Evolutionary conservation across 805 yeast species (phyloP).

Genomic region (Cyberlindnera subsufficiens): DNA sequence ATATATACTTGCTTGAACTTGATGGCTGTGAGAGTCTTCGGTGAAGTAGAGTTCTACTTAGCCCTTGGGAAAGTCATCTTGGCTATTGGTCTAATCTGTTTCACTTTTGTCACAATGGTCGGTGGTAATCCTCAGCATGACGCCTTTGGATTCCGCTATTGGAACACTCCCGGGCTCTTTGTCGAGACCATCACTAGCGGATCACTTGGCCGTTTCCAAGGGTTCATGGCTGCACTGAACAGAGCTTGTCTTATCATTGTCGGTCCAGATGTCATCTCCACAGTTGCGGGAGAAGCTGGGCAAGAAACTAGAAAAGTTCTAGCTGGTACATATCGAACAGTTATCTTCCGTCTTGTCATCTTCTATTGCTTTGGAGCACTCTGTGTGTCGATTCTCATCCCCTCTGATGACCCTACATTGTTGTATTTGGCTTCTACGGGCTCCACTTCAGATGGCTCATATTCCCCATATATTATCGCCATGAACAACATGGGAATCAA

Average conservation of each 20-base stretch:
- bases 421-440: slow-evolving; percentile 49
- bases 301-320: slow-evolving; percentile 61
- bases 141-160: slow-evolving; percentile 51
- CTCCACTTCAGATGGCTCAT: slow-evolving; percentile 49
- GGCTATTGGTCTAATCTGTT: slow-evolving; percentile 62
- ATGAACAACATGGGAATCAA: slow-evolving; percentile 47
- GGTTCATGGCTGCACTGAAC: slow-evolving; percentile 63
- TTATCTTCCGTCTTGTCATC: slow-evolving; percentile 50
- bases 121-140: slow-evolving; percentile 78
- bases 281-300: slow-evolving; percentile 78
- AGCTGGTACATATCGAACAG: slow-evolving; percentile 69
- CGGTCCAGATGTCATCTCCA: slow-evolving; percentile 79
- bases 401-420: slow-evolving; percentile 51
- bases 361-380: slow-evolving; percentile 65
- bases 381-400: slow-evolving; percentile 58
- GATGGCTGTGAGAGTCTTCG: slow-evolving; percentile 49
- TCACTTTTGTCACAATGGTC: slow-evolving; percentile 72
- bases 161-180: slow-evolving; percentile 44
- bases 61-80: slow-evolving; percentile 66
- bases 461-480: slow-evolving; percentile 55
- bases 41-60: slow-evolving; percentile 49
- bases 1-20: slow-evolving; percentile 49
- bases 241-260: slow-evolving; percentile 73
- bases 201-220: slow-evolving; percentile 56
- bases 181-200: slow-evolving; percentile 52